Evolutionary conservation across 2,329 filamentous ascomycete species (phyloP).

Genomic region (Aspergillus aculeatus): DNA sequence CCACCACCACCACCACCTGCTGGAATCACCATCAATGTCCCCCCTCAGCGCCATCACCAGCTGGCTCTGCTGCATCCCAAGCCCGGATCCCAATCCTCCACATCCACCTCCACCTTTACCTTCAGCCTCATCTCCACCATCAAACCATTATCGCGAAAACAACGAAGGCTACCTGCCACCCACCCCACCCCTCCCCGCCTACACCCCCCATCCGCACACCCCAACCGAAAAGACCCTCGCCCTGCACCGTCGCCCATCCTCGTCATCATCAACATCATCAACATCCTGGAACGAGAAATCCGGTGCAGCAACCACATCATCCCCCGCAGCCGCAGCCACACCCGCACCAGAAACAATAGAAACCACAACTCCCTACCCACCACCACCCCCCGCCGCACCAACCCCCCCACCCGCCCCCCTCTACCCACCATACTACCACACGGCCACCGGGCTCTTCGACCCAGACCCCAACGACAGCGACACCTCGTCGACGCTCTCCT

Average conservation of each 20-base stretch:
- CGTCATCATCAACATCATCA: constrained; percentile 19
- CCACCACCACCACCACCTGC: neutral
- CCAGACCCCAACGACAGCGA: constrained; percentile 33
- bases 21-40: constrained; percentile 8
- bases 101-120: neutral
- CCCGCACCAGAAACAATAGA: constrained; percentile 8
- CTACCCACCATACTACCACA: neutral
- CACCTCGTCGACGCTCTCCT: constrained; percentile 42
- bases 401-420: neutral
- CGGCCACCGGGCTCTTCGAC: neutral
- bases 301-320: neutral
- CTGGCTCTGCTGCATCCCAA: constrained; percentile 6
- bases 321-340: neutral
- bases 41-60: neutral
- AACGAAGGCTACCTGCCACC: constrained; percentile 30
- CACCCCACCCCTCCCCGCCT: constrained; percentile 39
- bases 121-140: constrained; percentile 4
- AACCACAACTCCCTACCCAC: constrained; percentile 31
- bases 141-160: neutral
- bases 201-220: constrained; percentile 41
- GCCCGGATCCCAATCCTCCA: constrained; percentile 19
- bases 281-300: neutral
- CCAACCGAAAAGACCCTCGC: constrained; percentile 42
- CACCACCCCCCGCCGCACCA: no score
- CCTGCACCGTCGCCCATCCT: constrained; percentile 32